A percentile compares a stretch with the other conserved stretches of the same genome.
Conservation (phyloP, 768 basidiomycete species). For the Tricholoma hemisulphureum region DNA sequence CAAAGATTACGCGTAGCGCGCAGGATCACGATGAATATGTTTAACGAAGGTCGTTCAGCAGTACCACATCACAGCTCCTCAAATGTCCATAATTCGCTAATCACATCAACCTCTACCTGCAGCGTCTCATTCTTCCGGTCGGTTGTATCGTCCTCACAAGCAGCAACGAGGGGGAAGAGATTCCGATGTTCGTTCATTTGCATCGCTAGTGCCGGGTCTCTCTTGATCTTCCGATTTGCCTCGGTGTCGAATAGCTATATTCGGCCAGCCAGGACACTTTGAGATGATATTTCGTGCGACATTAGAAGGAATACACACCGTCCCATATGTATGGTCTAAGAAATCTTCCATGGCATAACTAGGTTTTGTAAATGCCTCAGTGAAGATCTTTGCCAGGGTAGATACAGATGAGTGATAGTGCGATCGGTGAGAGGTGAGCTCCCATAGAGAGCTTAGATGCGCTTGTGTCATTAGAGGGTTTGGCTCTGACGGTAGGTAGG, state of each 20-base stretch:
- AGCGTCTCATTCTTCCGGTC: slow-evolving; percentile 3
- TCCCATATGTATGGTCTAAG: slow-evolving; percentile 87
- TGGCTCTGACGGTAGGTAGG: slow-evolving; percentile 62
- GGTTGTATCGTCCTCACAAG: background rate
- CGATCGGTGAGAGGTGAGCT: slow-evolving; percentile 70
- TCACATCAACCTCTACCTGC: slow-evolving; percentile 30
- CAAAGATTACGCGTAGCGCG: no score
- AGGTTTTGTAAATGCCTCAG: slow-evolving; percentile 93
- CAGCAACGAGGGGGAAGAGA: slow-evolving; percentile 21
- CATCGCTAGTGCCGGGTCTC: slow-evolving; percentile 63
- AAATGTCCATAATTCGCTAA: slow-evolving; percentile 51
- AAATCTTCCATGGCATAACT: slow-evolving; percentile 92
- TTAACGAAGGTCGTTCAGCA: no score
- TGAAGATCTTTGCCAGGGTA: slow-evolving; percentile 83
- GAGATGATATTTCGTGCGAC: background rate
- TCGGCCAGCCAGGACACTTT: no score
- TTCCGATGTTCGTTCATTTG: slow-evolving; percentile 35
- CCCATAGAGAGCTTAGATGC: slow-evolving; percentile 89
- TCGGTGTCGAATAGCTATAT: slow-evolving; percentile 85
- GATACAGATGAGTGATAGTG: slow-evolving; percentile 90
- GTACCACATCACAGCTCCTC: slow-evolving; percentile 13
- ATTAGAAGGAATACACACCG: slow-evolving; percentile 45
- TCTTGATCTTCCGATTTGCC: slow-evolving; percentile 71
- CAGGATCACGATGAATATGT: no score
- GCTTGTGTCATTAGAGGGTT: slow-evolving; percentile 81